Evolutionary conservation across 352 stramenopile species (phyloP).

Genomic region (Phytophthora citrophthora): DNA sequence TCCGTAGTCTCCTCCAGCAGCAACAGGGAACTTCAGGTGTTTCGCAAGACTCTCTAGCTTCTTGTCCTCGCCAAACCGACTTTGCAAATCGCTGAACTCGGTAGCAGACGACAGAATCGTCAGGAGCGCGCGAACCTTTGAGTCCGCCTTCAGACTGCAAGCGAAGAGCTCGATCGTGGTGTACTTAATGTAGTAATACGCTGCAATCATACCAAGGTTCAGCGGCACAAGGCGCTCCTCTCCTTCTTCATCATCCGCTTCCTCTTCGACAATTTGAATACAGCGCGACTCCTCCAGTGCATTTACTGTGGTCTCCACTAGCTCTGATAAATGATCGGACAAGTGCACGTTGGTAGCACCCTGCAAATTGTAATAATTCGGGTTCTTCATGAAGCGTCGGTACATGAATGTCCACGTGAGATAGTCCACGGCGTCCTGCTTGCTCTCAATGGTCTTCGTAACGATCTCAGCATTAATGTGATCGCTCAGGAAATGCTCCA

Average conservation of each 20-base stretch:
- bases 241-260: slow-evolving; percentile 60
- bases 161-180: slow-evolving; percentile 99
- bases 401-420: slow-evolving; percentile 99
- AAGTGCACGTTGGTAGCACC: slow-evolving; percentile 93
- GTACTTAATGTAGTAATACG: slow-evolving; percentile 99
- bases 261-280: slow-evolving; percentile 95
- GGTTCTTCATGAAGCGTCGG: slow-evolving; percentile 98
- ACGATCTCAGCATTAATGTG: slow-evolving; percentile 99
- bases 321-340: slow-evolving; percentile 98
- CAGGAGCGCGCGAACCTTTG: slow-evolving; percentile 96
- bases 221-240: slow-evolving; percentile 94
- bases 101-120: slow-evolving; percentile 97
- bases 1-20: slow-evolving; percentile 87
- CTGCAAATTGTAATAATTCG: slow-evolving; percentile 99
- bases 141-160: slow-evolving; percentile 96
- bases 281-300: slow-evolving; percentile 97
- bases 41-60: slow-evolving; percentile 93
- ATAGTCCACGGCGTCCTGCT: slow-evolving; percentile 99
- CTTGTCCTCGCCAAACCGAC: slow-evolving; percentile 95
- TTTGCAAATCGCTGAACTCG: slow-evolving; percentile 96
- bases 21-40: slow-evolving; percentile 93
- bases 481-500: slow-evolving; percentile 98
- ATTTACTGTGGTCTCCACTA: slow-evolving; percentile 97
- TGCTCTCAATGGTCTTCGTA: slow-evolving; percentile 98
- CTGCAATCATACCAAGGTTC: slow-evolving; percentile 99